Evolutionary conservation across 2,329 filamentous ascomycete genomes (phyloP).

Genomic region (Pochonia chlamydosporia): DNA sequence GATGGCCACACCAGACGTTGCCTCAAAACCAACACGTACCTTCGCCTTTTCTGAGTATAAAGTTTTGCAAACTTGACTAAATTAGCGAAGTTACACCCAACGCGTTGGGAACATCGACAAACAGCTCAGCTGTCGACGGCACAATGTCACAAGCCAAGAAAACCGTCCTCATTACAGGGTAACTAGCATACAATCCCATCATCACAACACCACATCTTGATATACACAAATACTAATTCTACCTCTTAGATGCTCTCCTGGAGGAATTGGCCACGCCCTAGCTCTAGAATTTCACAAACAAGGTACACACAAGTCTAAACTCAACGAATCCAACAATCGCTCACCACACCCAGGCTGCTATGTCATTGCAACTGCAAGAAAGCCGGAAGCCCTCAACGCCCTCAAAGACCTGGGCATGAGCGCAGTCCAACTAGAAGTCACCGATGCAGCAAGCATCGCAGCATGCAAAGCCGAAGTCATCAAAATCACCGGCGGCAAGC

Average conservation of each 20-base stretch:
- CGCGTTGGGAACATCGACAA: too few relatives aligned
- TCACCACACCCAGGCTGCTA: constrained; percentile 25
- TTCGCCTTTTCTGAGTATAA: too few relatives aligned
- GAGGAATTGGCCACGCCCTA: constrained; percentile 51
- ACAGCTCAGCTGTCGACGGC: not conserved
- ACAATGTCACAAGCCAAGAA: constrained; percentile 20
- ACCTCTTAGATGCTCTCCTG: constrained; percentile 52
- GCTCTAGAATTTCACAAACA: constrained; percentile 46
- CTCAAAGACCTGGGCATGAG: constrained; percentile 43
- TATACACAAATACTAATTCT: constrained; percentile 2
- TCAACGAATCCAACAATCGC: not conserved
- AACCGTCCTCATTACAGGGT: constrained; percentile 48
- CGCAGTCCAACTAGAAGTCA: constrained; percentile 48
- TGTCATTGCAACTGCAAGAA: constrained; percentile 53
- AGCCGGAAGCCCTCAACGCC: constrained; percentile 38
- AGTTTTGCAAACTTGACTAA: too few relatives aligned
- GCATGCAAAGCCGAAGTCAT: constrained; percentile 40
- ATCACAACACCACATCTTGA: too few relatives aligned
- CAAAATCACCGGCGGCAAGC: constrained; percentile 42
- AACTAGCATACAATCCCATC: too few relatives aligned
- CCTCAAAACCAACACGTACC: too few relatives aligned
- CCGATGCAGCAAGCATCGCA: constrained; percentile 43
- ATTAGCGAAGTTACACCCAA: too few relatives aligned
- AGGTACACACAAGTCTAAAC: constrained; percentile 28
- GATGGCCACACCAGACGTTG: too few relatives aligned